Evolutionary conservation across 192 early-diverging fungal genomes (phyloP).

Genomic region (Coemansia sp.): DNA sequence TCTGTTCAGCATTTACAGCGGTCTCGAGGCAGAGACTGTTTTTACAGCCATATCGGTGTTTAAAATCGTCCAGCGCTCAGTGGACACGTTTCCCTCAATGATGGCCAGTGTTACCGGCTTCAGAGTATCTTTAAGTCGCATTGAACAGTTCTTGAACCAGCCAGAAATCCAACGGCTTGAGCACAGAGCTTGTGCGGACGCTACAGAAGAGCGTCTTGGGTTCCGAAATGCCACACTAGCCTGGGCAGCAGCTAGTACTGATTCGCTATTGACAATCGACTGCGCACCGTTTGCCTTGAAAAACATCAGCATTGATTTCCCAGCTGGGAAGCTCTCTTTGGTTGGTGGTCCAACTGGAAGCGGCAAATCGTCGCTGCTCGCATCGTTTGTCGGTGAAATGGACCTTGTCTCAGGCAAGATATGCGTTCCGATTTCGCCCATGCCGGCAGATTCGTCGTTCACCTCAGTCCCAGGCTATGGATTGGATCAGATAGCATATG

Average conservation of each 20-base stretch:
- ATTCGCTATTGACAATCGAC: background rate
- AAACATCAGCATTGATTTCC: constrained; percentile 67
- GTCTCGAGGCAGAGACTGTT: constrained; percentile 60
- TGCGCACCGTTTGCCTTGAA: constrained; percentile 47
- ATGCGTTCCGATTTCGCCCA: constrained; percentile 14
- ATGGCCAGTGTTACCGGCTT: constrained; percentile 61
- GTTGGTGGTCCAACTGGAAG: constrained; percentile 86
- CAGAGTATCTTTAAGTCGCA: constrained; percentile 63
- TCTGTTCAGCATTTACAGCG: constrained; percentile 61
- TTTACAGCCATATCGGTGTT: constrained; percentile 78
- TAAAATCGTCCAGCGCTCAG: constrained; percentile 65
- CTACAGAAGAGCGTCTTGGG: constrained; percentile 45
- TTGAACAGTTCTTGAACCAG: constrained; percentile 74
- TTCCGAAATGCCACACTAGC: constrained; percentile 37
- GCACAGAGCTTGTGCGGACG: constrained; percentile 5
- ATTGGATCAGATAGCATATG: constrained; percentile 70
- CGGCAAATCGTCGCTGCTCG: constrained; percentile 84
- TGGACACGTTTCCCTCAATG: constrained; percentile 61
- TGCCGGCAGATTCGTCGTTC: background rate
- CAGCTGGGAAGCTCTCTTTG: constrained; percentile 69
- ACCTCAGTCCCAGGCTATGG: background rate
- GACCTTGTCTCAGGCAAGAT: constrained; percentile 22
- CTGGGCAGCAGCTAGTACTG: constrained; percentile 9
- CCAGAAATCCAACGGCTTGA: constrained; percentile 62
- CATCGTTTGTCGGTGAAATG: constrained; percentile 83